Evolutionary conservation across 345 rosid genomes (phyloP).

Genomic region (Aquilaria malaccensis): DNA sequence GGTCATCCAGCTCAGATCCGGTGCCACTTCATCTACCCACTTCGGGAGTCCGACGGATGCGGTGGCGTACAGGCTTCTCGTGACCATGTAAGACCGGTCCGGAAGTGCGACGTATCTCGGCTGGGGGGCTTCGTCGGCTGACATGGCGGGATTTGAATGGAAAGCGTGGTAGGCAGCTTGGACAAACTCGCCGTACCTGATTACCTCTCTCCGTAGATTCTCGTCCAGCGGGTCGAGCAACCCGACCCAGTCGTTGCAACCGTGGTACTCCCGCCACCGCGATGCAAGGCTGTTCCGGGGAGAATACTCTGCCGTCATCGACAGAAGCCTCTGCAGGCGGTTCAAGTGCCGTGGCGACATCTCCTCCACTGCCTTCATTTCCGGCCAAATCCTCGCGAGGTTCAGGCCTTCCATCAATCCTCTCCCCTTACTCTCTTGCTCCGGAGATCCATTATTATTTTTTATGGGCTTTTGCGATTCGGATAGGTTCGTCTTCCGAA

Average conservation of each 20-base stretch:
- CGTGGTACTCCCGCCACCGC: slow-evolving; percentile 66
- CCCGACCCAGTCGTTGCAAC: slow-evolving; percentile 38
- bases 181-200: slow-evolving; percentile 39
- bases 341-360: slow-evolving; percentile 76
- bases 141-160: slow-evolving; percentile 68
- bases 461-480: not conserved
- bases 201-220: slow-evolving; percentile 41
- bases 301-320: slow-evolving; percentile 64
- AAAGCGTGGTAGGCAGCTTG: slow-evolving; percentile 52
- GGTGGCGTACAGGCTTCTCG: slow-evolving; percentile 81
- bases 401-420: slow-evolving; percentile 46
- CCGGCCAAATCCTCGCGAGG: slow-evolving; percentile 69
- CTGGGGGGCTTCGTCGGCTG: slow-evolving; percentile 38
- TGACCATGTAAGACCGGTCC: slow-evolving; percentile 61
- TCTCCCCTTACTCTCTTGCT: slow-evolving; percentile 10
- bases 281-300: slow-evolving; percentile 70
- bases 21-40: slow-evolving; percentile 81
- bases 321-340: slow-evolving; percentile 66
- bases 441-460: slow-evolving; percentile 12
- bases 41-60: slow-evolving; percentile 77
- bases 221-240: slow-evolving; percentile 41
- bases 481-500: slow-evolving; percentile 21
- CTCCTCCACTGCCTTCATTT: slow-evolving; percentile 76
- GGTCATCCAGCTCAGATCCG: slow-evolving; percentile 91
- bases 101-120: slow-evolving; percentile 62